These are phyloP conservation scores for Tolypocladium pustulatum DNA, from an alignment of 2,329 filamentous ascomycete species.

Conservation along the genomic window DNA sequence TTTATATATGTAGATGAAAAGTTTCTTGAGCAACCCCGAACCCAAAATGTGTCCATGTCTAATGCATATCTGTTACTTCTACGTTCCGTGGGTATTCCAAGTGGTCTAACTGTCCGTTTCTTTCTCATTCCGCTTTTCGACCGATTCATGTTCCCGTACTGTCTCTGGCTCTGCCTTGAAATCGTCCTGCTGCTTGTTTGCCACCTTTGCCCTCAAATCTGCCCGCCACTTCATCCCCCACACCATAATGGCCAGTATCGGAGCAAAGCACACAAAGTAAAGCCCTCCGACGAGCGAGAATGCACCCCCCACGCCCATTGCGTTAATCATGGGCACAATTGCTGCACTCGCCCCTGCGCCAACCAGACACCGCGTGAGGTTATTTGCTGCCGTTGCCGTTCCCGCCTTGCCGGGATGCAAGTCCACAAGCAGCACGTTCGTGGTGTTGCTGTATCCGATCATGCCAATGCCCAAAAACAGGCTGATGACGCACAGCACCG, in stretches of 20 bases:
- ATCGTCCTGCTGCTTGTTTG: conserved; percentile 9
- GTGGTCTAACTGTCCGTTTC: not conserved
- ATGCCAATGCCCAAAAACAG: conserved; percentile 36
- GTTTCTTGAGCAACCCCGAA: too few relatives aligned
- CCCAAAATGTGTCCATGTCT: too few relatives aligned
- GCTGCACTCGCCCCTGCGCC: conserved; percentile 41
- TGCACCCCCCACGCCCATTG: conserved; percentile 40
- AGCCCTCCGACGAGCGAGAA: conserved; percentile 37
- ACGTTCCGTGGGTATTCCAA: too few relatives aligned
- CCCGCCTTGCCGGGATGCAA: conserved; percentile 41
- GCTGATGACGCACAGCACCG: conserved; percentile 35
- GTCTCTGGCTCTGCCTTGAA: conserved; percentile 5
- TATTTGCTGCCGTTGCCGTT: conserved; percentile 45
- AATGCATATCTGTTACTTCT: too few relatives aligned
- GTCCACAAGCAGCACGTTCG: conserved; percentile 44
- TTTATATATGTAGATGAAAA: too few relatives aligned
- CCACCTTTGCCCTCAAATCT: conserved; percentile 16
- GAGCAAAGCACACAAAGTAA: conserved; percentile 27
- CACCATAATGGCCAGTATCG: conserved; percentile 28
- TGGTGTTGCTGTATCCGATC: conserved; percentile 43
- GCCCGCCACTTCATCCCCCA: conserved; percentile 33
- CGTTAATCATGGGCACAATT: conserved; percentile 39
- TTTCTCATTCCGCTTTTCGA: not conserved
- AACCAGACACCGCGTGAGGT: conserved; percentile 43
- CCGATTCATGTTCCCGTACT: too few relatives aligned